phyloP scores from a whole-genome alignment of 2,329 filamentous ascomycete species.

The Penicillium corylophilum region DNA sequence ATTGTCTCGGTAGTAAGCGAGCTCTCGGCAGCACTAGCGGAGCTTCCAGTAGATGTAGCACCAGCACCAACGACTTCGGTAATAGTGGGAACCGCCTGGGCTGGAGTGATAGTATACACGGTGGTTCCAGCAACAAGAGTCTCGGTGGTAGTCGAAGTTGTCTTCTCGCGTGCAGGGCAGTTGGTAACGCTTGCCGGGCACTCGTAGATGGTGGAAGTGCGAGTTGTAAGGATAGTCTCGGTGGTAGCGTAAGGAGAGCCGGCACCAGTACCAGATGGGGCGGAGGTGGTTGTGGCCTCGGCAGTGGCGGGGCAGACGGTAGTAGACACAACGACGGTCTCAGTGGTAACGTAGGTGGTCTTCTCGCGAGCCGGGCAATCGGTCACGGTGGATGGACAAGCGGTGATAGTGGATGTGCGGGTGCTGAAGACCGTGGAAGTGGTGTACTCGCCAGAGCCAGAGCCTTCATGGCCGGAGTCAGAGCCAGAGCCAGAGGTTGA shows the following conservation, averaged over 20 bases:
- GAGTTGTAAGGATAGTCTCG: neutral
- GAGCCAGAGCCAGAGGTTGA: no score
- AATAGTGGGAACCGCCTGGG: neutral
- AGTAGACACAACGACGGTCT: constrained; percentile 21
- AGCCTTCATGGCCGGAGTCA: neutral
- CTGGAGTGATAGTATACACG: neutral
- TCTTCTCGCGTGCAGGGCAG: neutral
- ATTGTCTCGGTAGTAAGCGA: neutral
- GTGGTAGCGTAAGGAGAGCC: neutral
- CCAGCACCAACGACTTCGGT: neutral
- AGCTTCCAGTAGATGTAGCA: neutral
- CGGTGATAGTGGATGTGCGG: constrained; percentile 13
- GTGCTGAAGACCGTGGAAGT: constrained; percentile 14
- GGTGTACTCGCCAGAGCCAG: constrained; percentile 1
- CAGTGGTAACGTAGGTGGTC: constrained; percentile 14
- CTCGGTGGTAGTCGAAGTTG: constrained; percentile 14
- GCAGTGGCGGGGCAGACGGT: constrained; percentile 7
- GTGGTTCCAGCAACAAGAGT: constrained; percentile 20
- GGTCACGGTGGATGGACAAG: constrained; percentile 14
- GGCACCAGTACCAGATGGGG: neutral
- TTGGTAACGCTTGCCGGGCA: neutral
- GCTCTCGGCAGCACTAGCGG: neutral
- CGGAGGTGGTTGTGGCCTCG: neutral
- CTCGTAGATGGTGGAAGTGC: neutral
- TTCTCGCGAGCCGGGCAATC: constrained; percentile 16